Base-by-base conservation (phyloP, 768 basidiomycete genomes). In the Lactarius akahatsu region DNA sequence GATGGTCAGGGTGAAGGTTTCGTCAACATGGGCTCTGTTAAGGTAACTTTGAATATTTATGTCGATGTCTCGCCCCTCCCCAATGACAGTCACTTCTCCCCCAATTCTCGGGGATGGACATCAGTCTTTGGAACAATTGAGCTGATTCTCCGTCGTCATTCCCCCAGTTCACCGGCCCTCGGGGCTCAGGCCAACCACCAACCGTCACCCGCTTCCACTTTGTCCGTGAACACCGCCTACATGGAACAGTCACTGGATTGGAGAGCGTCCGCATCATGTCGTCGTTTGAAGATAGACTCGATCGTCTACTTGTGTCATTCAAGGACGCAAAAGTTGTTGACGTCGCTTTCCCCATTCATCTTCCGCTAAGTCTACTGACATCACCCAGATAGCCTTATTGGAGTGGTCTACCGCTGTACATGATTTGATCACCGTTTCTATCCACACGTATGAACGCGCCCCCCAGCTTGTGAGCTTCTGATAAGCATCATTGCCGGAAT, bases 391-490 rank as follows among this genome's bases (percentile, higher is more conserved):
- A 76, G 92, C 94, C 2, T 81, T 98, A 18, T 76, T 99, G 20
- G 97, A 99, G 76, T 99, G 96, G 96, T 92, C 92, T 7, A 85
- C 89, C 40, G 80, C 86, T 3, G 76, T 84, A 2, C 84, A 91
- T 71, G 94, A 96, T 74, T 82, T 98, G 16, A 80, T 91, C n/a
- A 96, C 97, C 0, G 90, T 98, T 18, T 97, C 95, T 11, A 90
- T 99, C 62, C 97, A 99, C 74, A 98, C 97, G 8, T 98, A 96
- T 74, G 97, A 99, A 77, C 85, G 96, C 69, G 89, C 95, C 20
- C 88, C 92, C 10, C 95, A 98, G 74, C 83, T 97, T 72, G 88
- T 92, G 71, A 57, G 85, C 57, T 34, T 62, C 62, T 61, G 61
- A 56, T 65, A 36, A 68, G 26, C 43, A 58, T 63, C 23, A 52